A percentile compares a stretch with the other conserved stretches of the same genome.
Evolutionary conservation across 2,329 filamentous ascomycete species (phyloP).

Genomic region (Aspergillus caelatus): DNA sequence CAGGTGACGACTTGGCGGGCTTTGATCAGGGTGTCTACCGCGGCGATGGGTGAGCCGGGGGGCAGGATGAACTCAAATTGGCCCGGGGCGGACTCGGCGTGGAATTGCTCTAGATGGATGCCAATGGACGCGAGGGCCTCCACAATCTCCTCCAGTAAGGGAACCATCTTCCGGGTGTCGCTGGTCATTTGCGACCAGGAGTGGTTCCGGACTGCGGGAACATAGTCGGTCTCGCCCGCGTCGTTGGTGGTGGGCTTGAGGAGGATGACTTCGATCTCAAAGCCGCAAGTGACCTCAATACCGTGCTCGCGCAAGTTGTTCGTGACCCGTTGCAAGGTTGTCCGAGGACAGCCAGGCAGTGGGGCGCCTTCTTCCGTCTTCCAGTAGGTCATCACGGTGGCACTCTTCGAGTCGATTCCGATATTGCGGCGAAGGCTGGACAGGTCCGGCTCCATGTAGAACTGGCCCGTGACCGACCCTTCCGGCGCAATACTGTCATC

Average conservation of each 20-base stretch:
- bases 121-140: conserved; percentile 61
- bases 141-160: conserved; percentile 68
- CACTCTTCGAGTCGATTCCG: conserved; percentile 58
- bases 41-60: conserved; percentile 63
- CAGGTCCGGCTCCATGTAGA: conserved; percentile 68
- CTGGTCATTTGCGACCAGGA: conserved; percentile 70
- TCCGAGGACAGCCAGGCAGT: conserved; percentile 66
- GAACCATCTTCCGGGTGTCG: conserved; percentile 59
- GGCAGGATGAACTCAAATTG: conserved; percentile 79
- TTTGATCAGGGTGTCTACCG: conserved; percentile 72
- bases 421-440: conserved; percentile 63
- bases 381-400: conserved; percentile 70
- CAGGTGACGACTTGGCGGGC: conserved; percentile 69
- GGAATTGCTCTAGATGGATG: conserved; percentile 71
- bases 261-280: conserved; percentile 81
- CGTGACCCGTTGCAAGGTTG: conserved; percentile 60
- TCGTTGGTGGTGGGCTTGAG: conserved; percentile 52
- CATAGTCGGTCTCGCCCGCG: conserved; percentile 34
- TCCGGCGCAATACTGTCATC: conserved; percentile 61
- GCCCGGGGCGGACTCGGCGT: conserved; percentile 71
- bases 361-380: conserved; percentile 56
- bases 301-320: conserved; percentile 55
- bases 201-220: conserved; percentile 64
- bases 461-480: conserved; percentile 64
- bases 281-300: conserved; percentile 69